These are phyloP conservation scores for Mastigamoeba balamuthi DNA, from an alignment of 78 protist genomes.

Conservation along the genomic window DNA sequence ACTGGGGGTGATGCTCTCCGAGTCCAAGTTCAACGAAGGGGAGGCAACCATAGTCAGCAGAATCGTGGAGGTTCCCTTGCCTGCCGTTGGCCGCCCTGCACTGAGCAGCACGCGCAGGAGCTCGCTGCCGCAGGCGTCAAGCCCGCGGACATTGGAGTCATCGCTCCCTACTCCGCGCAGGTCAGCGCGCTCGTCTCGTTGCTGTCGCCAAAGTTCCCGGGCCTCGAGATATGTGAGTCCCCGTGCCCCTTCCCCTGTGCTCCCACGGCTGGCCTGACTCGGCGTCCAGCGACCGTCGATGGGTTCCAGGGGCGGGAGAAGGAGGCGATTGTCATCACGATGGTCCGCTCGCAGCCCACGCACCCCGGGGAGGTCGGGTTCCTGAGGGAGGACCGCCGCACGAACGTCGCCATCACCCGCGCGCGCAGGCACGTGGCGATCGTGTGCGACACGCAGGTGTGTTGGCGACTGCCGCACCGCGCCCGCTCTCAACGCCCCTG, in stretches of 20 bases:
- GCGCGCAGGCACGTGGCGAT: constrained; percentile 54
- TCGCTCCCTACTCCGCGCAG: constrained; percentile 84
- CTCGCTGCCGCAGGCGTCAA: constrained; percentile 32
- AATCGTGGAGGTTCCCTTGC: neutral
- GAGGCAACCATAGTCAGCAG: constrained; percentile 48
- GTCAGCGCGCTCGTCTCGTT: no score
- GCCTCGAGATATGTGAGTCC: no score
- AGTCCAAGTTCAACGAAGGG: constrained; percentile 45
- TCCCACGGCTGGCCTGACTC: no score
- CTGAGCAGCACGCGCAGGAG: constrained; percentile 17
- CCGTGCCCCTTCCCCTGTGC: no score
- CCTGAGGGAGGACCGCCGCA: constrained; percentile 33
- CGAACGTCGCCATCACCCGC: constrained; percentile 82
- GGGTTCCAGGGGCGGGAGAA: constrained; percentile 91
- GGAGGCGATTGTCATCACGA: constrained; percentile 70
- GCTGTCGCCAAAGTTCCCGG: neutral
- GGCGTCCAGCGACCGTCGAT: no score
- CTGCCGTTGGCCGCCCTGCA: neutral
- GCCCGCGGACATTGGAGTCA: constrained; percentile 46
- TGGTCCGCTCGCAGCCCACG: constrained; percentile 38
- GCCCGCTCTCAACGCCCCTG: no score
- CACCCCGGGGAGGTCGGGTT: constrained; percentile 60
- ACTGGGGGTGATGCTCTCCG: no score
- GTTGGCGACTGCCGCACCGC: no score
- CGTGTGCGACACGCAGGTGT: constrained; percentile 39